Percentiles rank a stretch among this genome's conserved stretches.
Conservation (phyloP, 2,329 filamentous ascomycete genomes). For the Paramyrothecium sp. region DNA sequence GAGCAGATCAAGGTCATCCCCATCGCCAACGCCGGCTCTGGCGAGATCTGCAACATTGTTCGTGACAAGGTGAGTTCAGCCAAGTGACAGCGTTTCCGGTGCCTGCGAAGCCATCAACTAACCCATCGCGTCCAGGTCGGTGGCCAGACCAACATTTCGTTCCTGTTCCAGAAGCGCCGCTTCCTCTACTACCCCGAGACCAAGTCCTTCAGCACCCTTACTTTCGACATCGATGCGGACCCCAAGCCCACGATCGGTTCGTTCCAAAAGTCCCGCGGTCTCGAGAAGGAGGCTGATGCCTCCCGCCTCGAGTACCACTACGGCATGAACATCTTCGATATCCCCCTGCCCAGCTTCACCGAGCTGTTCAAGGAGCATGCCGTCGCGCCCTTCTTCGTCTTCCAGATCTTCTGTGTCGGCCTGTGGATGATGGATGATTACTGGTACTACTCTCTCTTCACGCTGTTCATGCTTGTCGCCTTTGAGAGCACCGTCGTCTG, state of each 20-base stretch:
- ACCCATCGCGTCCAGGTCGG: slow-evolving; percentile 48
- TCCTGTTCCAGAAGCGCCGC: slow-evolving; percentile 96
- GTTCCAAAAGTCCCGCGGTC: slow-evolving; percentile 79
- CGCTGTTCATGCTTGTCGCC: slow-evolving; percentile 94
- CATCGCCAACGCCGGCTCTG: slow-evolving; percentile 79
- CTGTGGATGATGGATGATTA: slow-evolving; percentile 99
- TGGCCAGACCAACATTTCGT: slow-evolving; percentile 76
- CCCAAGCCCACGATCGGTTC: slow-evolving; percentile 75
- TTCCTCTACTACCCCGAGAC: slow-evolving; percentile 78
- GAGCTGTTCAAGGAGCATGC: slow-evolving; percentile 98
- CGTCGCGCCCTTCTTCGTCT: slow-evolving; percentile 98
- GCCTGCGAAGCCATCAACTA: neutral
- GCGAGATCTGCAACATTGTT: slow-evolving; percentile 82
- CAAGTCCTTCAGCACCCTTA: slow-evolving; percentile 76
- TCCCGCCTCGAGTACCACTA: slow-evolving; percentile 86
- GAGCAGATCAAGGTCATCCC: slow-evolving; percentile 91
- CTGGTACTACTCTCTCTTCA: slow-evolving; percentile 99
- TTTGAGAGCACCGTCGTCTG: slow-evolving; percentile 99
- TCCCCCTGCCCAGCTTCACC: slow-evolving; percentile 91
- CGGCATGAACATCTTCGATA: slow-evolving; percentile 94
- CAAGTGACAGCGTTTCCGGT: neutral
- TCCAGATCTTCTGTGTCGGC: slow-evolving; percentile 97
- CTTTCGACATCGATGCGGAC: slow-evolving; percentile 80
- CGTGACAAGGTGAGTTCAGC: slow-evolving; percentile 61
- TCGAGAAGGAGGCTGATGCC: slow-evolving; percentile 72